phyloP scores from a whole-genome alignment of 495 filamentous ascomycete species.

The Aspergillus taichungensis region DNA sequence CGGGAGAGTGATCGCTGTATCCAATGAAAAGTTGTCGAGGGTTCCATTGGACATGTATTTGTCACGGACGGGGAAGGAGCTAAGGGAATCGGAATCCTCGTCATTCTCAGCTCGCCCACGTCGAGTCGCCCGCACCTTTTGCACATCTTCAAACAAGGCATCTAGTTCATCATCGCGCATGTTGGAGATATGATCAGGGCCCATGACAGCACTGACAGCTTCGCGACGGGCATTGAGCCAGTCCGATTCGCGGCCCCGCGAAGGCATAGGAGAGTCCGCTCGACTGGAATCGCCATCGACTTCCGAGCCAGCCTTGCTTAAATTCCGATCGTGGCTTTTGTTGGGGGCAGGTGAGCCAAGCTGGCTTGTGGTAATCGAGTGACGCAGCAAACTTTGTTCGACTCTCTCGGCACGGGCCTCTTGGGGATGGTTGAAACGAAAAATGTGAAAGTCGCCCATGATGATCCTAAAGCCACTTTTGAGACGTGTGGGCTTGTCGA shows the following conservation, averaged over 20 bases:
- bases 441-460: constrained; percentile 97
- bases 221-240: constrained; percentile 94
- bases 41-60: constrained; percentile 97
- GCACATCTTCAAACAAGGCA: constrained; percentile 89
- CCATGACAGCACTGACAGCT: constrained; percentile 81
- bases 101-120: constrained; percentile 65
- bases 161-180: constrained; percentile 93
- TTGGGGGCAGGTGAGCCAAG: constrained; percentile 60
- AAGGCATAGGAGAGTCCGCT: constrained; percentile 72
- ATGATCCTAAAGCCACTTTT: constrained; percentile 93
- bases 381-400: constrained; percentile 78
- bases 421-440: constrained; percentile 95
- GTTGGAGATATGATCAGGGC: constrained; percentile 80
- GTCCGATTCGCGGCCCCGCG: constrained; percentile 71
- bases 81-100: constrained; percentile 82
- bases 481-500: constrained; percentile 72
- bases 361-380: constrained; percentile 78
- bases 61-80: constrained; percentile 80
- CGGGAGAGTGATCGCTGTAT: constrained; percentile 89
- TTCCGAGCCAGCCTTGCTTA: constrained; percentile 68
- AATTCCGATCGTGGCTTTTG: constrained; percentile 65
- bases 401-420: constrained; percentile 90
- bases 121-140: constrained; percentile 73
- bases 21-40: constrained; percentile 91
- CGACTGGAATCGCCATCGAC: constrained; percentile 59